Evolutionary conservation across 306 rosid genomes (phyloP).

Genomic region (Citrullus amarus): DNA sequence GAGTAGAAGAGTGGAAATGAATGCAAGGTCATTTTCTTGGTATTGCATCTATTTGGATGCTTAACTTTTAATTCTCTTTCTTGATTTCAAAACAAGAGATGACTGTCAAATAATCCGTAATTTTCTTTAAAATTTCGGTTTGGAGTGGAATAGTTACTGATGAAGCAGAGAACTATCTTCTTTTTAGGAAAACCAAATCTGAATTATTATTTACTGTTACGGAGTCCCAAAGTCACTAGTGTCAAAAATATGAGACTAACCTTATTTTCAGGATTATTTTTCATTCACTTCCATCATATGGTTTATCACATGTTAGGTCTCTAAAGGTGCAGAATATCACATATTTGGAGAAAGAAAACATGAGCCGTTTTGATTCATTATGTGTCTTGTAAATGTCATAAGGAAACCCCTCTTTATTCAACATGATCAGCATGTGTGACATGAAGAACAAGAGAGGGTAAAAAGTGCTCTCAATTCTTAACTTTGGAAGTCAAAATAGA

Average conservation of each 20-base stretch:
- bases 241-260: not conserved
- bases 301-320: not conserved
- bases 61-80: not conserved
- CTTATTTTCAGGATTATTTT: not conserved
- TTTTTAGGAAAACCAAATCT: not conserved
- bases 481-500: not conserved
- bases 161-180: not conserved
- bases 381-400: not conserved
- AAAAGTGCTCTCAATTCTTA: not conserved
- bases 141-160: not conserved
- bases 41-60: not conserved
- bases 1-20: not conserved
- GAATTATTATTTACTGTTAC: not conserved
- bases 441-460: not conserved
- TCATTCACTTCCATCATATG: not conserved
- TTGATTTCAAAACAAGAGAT: not conserved
- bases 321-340: not conserved
- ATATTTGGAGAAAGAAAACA: not conserved
- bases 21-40: not conserved
- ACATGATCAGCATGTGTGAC: not conserved
- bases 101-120: no score
- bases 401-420: slow-evolving; percentile 7
- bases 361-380: not conserved
- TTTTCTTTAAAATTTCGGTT: not conserved
- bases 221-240: not conserved